Evolutionary conservation across 106 monocot genomes (phyloP).

Genomic region (Phalaenopsis aphrodite): DNA sequence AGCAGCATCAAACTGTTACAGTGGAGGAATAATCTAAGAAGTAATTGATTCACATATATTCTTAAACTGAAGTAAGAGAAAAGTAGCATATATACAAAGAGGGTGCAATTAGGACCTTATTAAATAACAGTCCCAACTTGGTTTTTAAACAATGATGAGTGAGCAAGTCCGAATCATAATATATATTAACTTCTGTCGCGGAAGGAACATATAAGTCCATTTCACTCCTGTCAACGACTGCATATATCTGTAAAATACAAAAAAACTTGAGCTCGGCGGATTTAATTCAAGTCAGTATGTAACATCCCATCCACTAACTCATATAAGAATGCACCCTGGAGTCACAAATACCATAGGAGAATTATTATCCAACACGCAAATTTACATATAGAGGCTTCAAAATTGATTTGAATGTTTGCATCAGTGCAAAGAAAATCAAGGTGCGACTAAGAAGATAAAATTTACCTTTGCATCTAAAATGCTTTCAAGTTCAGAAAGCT

Average conservation of each 20-base stretch:
- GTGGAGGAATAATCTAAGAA: slow-evolving; percentile 1
- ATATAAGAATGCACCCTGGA: background rate
- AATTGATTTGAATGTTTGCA: background rate
- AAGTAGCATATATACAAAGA: background rate
- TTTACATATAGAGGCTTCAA: background rate
- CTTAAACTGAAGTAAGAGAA: slow-evolving; percentile 2
- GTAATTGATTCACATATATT: background rate
- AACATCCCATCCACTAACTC: background rate
- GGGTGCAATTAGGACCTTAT: slow-evolving; percentile 29
- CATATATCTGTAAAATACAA: slow-evolving; percentile 45
- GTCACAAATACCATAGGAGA: background rate
- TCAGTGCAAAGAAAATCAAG: background rate
- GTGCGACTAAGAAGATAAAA: background rate
- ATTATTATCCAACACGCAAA: background rate
- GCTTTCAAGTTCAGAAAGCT: slow-evolving; percentile 68
- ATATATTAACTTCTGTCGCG: slow-evolving; percentile 56
- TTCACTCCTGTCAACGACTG: slow-evolving; percentile 62
- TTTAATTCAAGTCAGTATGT: background rate
- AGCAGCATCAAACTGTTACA: slow-evolving; percentile 48
- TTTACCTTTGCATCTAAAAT: slow-evolving; percentile 76
- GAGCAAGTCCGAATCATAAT: slow-evolving; percentile 39
- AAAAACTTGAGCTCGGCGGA: background rate
- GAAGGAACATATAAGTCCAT: slow-evolving; percentile 45
- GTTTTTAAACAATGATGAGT: slow-evolving; percentile 36
- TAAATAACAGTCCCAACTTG: slow-evolving; percentile 30